Evolutionary conservation across 129 eudicot genomes (phyloP).

Genomic region (Escallonia rubra): DNA sequence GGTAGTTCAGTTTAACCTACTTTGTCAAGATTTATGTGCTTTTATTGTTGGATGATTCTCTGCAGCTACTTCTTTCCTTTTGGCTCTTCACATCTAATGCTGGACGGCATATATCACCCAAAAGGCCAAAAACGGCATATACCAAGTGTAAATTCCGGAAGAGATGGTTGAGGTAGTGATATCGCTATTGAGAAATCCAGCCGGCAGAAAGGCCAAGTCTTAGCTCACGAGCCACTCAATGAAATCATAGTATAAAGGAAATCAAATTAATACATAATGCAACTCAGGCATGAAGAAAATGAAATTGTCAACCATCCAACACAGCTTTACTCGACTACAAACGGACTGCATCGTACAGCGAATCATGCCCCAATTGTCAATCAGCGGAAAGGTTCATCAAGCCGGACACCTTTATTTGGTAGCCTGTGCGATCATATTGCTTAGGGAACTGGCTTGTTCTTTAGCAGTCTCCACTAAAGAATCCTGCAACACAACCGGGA

Average conservation of each 20-base stretch:
- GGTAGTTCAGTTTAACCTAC: no score
- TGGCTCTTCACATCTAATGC: no score
- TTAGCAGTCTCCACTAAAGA: background rate
- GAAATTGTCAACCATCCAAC: background rate
- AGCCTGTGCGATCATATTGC: background rate
- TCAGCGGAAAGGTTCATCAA: background rate
- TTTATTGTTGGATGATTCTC: no score
- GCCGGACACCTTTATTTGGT: background rate
- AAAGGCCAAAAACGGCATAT: no score
- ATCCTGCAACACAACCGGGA: background rate
- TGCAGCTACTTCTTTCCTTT: no score
- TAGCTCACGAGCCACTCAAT: background rate
- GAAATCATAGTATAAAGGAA: background rate
- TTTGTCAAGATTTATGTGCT: no score
- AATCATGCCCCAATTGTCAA: background rate
- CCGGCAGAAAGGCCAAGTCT: no score
- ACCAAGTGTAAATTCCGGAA: no score
- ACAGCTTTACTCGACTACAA: background rate
- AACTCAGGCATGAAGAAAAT: no score
- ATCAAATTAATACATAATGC: background rate
- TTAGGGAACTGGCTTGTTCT: background rate
- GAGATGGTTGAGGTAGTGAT: no score
- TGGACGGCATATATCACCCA: no score
- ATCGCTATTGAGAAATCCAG: no score
- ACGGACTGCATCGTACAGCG: background rate